Percentiles rank a stretch among this genome's conserved stretches.
phyloP scores from a whole-genome alignment of 2,329 filamentous ascomycete species.

The Cercospora sp. region DNA sequence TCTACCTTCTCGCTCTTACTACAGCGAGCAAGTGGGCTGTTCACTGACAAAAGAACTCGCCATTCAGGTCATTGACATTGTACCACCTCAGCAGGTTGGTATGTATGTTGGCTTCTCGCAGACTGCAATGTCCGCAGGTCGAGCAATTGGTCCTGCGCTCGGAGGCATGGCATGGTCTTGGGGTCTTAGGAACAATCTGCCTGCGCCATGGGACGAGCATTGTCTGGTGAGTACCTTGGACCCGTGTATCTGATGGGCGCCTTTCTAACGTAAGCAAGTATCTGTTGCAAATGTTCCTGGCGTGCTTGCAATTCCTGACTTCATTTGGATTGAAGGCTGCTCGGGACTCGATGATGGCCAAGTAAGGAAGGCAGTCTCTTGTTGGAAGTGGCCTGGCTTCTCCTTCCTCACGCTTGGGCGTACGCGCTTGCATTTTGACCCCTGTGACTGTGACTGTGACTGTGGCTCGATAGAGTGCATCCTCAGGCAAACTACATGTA shows the following conservation, averaged over 20 bases:
- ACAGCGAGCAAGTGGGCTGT: neutral
- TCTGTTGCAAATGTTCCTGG: neutral
- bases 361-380: neutral
- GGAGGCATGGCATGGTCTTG: neutral
- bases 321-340: neutral
- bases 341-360: neutral
- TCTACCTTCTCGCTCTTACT: neutral
- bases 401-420: neutral
- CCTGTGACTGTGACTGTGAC: neutral
- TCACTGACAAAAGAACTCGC: neutral
- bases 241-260: neutral
- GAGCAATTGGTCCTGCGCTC: neutral
- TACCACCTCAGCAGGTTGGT: neutral
- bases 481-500: neutral
- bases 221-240: neutral
- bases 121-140: neutral
- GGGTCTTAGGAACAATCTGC: neutral
- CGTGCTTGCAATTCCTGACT: neutral
- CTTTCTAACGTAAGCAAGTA: neutral
- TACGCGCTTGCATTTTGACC: neutral
- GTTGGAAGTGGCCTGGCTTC: neutral
- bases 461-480: neutral
- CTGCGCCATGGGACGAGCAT: neutral
- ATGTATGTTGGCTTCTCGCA: neutral
- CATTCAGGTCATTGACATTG: neutral